Base-by-base conservation (phyloP, 2,329 filamentous ascomycete species). In the Diaporthe australafricana region DNA sequence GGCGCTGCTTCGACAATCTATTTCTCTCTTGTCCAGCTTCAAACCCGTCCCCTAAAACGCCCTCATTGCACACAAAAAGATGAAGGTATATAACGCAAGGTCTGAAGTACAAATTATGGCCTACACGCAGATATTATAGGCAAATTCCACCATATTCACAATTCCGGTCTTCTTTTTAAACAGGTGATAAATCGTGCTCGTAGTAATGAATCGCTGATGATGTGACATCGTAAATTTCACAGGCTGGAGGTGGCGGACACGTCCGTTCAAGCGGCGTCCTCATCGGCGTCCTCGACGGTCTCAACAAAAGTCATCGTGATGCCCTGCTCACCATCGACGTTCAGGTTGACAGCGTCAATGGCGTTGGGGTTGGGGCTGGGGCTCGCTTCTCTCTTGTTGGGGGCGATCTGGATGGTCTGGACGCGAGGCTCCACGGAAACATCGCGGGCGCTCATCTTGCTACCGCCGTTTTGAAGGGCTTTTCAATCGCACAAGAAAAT, bases 241-340 rank as follows among this genome's bases (percentile, higher is more conserved):
- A 20, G n/a, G 14, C 7, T 25, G 11, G 3, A 22, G 6, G 30
- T 12, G 11, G 25, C 27, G 2, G 20, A 50, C 3, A 47, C 65
- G 45, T 38, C 12, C 57, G 30, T 38, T 72, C 73, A 71, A 45
- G 35, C 42, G 5, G 22, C 20, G 11, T 50, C 56, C 75, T 74
- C 71, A 27, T 77, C 77, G 50, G 79, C 78, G 71, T 80, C 79
- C 32, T 79, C 78, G n/a, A 81, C 76, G 25, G 80, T 81, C 79
- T 85, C 84, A 38, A 85, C 81, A 76, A 85, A 85, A 1, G 84
- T 85, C 83, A 86, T 84, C 52, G 83, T 85, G 62, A 85, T 77
- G n/a, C 83, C 83, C 76, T 84, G 82, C 52, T 80, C 78, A 47
- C 81, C 83, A 66, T 83, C 81, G 20, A 85, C 83, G 38, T 85